These are phyloP conservation scores for Daldinia childiae DNA, from an alignment of 495 filamentous ascomycete genomes.

Conservation along the genomic window DNA sequence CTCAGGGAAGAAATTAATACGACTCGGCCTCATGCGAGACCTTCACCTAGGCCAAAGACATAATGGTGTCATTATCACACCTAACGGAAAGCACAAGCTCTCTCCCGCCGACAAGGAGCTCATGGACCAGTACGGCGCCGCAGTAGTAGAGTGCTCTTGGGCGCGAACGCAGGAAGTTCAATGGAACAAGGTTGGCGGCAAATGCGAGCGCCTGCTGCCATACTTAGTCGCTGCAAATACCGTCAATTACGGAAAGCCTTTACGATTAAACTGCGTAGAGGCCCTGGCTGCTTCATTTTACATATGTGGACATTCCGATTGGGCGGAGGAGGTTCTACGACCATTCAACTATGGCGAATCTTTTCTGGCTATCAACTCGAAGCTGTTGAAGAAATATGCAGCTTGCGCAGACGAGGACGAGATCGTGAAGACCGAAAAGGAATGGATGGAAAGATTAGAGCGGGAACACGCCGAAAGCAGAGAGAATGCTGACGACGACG, in stretches of 20 bases:
- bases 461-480: constrained; percentile 85
- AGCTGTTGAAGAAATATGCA: constrained; percentile 83
- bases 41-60: constrained; percentile 91
- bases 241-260: constrained; percentile 96
- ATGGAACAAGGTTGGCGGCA: constrained; percentile 91
- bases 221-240: constrained; percentile 97
- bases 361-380: constrained; percentile 87
- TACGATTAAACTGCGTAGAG: constrained; percentile 94
- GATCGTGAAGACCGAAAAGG: constrained; percentile 85
- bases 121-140: constrained; percentile 87
- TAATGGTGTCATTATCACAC: constrained; percentile 89
- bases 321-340: constrained; percentile 82
- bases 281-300: constrained; percentile 90
- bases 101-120: constrained; percentile 83
- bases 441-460: constrained; percentile 90
- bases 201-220: constrained; percentile 89
- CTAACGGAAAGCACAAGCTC: constrained; percentile 86
- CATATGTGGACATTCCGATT: constrained; percentile 91
- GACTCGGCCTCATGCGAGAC: constrained; percentile 91
- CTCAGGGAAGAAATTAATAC: constrained; percentile 92
- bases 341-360: constrained; percentile 88
- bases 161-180: constrained; percentile 90
- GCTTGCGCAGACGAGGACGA: constrained; percentile 83
- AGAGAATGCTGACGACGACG: constrained; percentile 67
- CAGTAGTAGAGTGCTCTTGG: constrained; percentile 98